phyloP scores from a whole-genome alignment of 257 asterid species.

The Nicotiana knightiana region DNA sequence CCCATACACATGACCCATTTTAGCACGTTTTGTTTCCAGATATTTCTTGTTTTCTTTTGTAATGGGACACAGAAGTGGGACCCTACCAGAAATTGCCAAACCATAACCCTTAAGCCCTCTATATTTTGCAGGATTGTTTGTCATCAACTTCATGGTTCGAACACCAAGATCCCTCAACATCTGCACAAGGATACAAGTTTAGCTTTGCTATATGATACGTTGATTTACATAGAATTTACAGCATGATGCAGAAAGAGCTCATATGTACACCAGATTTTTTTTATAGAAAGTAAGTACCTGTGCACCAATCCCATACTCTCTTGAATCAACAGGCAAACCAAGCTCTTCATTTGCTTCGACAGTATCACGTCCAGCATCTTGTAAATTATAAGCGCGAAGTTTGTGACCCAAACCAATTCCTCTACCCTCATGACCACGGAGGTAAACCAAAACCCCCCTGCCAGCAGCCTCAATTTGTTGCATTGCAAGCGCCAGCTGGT shows the following conservation, averaged over 20 bases:
- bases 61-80: conserved; percentile 67
- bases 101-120: conserved; percentile 93
- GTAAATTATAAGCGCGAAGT: conserved; percentile 89
- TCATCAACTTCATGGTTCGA: conserved; percentile 92
- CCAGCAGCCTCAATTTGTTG: conserved; percentile 92
- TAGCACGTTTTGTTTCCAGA: conserved; percentile 81
- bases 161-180: conserved; percentile 95
- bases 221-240: neutral
- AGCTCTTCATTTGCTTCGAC: conserved; percentile 97
- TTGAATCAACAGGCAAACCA: conserved; percentile 91
- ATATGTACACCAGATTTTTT: neutral
- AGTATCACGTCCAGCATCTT: conserved; percentile 90
- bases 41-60: conserved; percentile 85
- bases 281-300: conserved; percentile 50
- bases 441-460: conserved; percentile 77
- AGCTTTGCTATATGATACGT: neutral
- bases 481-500: conserved; percentile 88
- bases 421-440: conserved; percentile 98
- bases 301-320: conserved; percentile 98
- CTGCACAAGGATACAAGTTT: conserved; percentile 35
- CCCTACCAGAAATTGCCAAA: conserved; percentile 73
- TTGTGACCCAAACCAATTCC: conserved; percentile 99
- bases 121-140: conserved; percentile 95
- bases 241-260: neutral
- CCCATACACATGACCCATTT: conserved; percentile 94